Base-by-base conservation (phyloP, 352 stramenopile genomes). In the Phytophthora quininea region DNA sequence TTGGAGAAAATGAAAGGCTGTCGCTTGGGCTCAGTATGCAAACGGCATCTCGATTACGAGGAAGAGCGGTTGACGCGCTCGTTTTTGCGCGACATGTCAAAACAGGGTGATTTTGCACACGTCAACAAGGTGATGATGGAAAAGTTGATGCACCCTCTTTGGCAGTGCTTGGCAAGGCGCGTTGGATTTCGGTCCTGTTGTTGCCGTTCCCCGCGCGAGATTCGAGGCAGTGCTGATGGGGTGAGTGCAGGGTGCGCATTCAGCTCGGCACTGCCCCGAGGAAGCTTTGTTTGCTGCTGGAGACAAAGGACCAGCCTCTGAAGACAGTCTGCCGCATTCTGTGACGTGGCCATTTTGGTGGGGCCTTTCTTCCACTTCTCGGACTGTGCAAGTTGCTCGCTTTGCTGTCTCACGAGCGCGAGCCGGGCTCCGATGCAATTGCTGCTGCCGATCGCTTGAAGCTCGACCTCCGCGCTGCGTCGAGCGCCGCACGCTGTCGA, bases 1-100 rank as follows among this genome's bases (percentile, higher is more conserved):
- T 24, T 24, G 19, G 19, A 24, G 52, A 63, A 67, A 37, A 59
- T 42, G 8, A 42, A 51, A 32, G 58, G n/a, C n/a, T n/a, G n/a
- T n/a, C n/a, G n/a, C n/a, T n/a, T n/a, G n/a, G 59, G 30, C 48
- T 67, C 54, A 73, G 54, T 65, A 73, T 73, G 48, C 42, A 45
- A 62, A 38, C 49, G 33, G 12, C 32, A 9, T 49, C 19, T 29
- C 40, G 15, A 47, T 68, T 67, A 72, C 58, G 64, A 50, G n/a
- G 8, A 29, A 45, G 51, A 58, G n/a, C 55, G 55, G 58, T 48
- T 71, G 64, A 63, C 45, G 58, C 15, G n/a, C n/a, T n/a, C n/a
- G n/a, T n/a, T n/a, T n/a, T n/a, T n/a, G n/a, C n/a, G 8, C 35
- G 35, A 40, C 35, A 40, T 40, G 35, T 40, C 35, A 40, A 11